Base-by-base conservation (phyloP, 129 eudicot genomes). In the Calendula officinalis region DNA sequence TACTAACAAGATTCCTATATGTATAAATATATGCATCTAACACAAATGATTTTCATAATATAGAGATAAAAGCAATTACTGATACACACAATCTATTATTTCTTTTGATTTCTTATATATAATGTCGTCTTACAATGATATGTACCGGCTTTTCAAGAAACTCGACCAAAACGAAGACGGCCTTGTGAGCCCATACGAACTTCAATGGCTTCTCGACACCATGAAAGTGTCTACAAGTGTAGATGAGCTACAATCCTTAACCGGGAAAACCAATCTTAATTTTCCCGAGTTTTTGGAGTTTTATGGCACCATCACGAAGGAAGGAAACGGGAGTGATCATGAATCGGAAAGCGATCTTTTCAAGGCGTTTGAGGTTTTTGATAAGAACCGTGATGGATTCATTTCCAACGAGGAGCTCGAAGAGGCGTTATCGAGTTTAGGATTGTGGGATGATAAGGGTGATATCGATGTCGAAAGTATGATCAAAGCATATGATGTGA, bases 341-440 rank as follows among this genome's bases (percentile, higher is more conserved):
- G 60, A 67, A 3, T 52, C 62, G 9, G 84, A 84, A 30, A 49
- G 40, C 7, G 86, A 82, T 49, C 82, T 85, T 43, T 15, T 68
- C 0, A 57, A 78, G 72, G 84, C 96, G 0, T 88, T 84, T 54
- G 71, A 77, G 64, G 92, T 87, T 10, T 87, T 83, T 66, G 95
- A 87, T 67, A 32, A 66, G 66, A 78, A 83, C 63, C 91, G 85
- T 3, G 95, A 87, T 49, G 91, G 95, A 0, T 56, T 78, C 62
- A 84, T 87, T 27, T 76, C 82, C 0, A 30, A 79, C 12, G 87
- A 87, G 40, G 95, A 87, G 86, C 78, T 87, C 27, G 68, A 70
- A 51, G 76, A 58, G 46, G 88, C 80, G 34, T 59, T 87, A 14
- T 76, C 64, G 37, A 68, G 75, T 12, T 64, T 87, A 58, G 91